Percentiles rank a stretch among this genome's conserved stretches.
Conservation (phyloP, 2,329 filamentous ascomycete species). For the Dothiorella sarmentorum region DNA sequence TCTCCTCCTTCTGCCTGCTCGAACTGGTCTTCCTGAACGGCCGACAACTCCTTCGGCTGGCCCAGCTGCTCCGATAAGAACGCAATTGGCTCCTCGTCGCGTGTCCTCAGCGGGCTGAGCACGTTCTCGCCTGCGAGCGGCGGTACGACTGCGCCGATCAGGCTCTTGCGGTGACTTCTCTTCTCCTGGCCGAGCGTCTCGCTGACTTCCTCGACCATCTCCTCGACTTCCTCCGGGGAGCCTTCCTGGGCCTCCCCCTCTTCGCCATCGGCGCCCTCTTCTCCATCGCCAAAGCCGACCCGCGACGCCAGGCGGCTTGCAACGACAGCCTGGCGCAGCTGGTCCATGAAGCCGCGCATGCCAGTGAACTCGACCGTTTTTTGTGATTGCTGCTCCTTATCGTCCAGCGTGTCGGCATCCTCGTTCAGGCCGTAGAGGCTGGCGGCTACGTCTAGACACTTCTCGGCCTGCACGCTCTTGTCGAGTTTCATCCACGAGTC, state of each 20-base stretch:
- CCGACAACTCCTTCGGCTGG: not conserved
- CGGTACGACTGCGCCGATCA: conserved; percentile 34
- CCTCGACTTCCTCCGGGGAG: not conserved
- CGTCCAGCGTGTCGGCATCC: not conserved
- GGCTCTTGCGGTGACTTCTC: conserved; percentile 41
- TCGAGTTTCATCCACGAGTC: conserved; percentile 78
- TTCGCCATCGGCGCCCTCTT: conserved; percentile 15
- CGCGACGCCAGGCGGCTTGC: conserved; percentile 37
- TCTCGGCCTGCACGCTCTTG: conserved; percentile 74
- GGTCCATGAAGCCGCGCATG: conserved; percentile 62
- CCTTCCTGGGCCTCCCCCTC: conserved; percentile 17
- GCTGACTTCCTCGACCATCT: conserved; percentile 34
- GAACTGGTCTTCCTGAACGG: not conserved
- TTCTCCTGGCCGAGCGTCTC: conserved; percentile 36
- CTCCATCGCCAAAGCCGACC: conserved; percentile 39
- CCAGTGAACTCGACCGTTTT: conserved; percentile 46
- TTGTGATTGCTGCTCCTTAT: not conserved
- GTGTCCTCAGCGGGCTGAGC: conserved; percentile 28
- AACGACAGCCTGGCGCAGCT: conserved; percentile 62
- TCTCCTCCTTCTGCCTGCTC: not conserved
- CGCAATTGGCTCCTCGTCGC: conserved; percentile 23
- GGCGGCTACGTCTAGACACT: conserved; percentile 68
- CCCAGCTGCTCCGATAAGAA: conserved; percentile 1
- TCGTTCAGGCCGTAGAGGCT: conserved; percentile 44
- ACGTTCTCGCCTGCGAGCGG: conserved; percentile 27